These are phyloP conservation scores for Tripterygium wilfordii DNA, from an alignment of 177 flowering plant genomes.

Conservation along the genomic window DNA sequence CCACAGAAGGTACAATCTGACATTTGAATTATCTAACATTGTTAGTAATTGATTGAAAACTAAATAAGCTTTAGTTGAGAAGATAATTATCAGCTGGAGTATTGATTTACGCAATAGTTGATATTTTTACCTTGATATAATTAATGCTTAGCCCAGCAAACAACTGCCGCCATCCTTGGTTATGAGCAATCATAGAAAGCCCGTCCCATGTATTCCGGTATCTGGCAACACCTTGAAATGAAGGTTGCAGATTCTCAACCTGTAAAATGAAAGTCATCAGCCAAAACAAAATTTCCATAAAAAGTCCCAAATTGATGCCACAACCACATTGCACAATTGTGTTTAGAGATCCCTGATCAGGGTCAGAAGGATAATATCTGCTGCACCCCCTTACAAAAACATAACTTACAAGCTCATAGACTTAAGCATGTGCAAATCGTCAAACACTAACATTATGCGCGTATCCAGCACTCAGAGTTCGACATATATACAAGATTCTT, in stretches of 20 bases:
- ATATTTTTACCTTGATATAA: constrained; percentile 64
- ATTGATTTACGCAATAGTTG: neutral
- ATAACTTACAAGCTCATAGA: no score
- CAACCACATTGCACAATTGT: neutral
- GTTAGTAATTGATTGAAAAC: no score
- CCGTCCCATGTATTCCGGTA: constrained; percentile 68
- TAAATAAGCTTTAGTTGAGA: neutral
- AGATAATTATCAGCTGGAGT: neutral
- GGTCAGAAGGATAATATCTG: no score
- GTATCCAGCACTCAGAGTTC: no score
- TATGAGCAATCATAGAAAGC: constrained; percentile 49
- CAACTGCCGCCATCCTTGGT: constrained; percentile 85
- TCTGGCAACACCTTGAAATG: constrained; percentile 30
- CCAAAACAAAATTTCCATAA: no score
- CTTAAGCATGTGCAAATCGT: no score
- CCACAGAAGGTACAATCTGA: constrained; percentile 97
- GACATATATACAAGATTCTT: no score
- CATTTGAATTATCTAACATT: neutral
- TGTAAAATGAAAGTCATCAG: constrained; percentile 19
- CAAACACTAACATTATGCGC: no score
- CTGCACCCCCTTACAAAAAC: neutral
- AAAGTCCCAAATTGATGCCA: neutral
- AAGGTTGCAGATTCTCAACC: constrained; percentile 65
- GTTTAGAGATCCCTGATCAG: no score
- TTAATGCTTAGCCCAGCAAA: constrained; percentile 97